Evolutionary conservation across 441 rosid genomes (phyloP), one percentile per base, ranked within the genome.

Genomic region (Cnidoscolus chayamansa): DNA sequence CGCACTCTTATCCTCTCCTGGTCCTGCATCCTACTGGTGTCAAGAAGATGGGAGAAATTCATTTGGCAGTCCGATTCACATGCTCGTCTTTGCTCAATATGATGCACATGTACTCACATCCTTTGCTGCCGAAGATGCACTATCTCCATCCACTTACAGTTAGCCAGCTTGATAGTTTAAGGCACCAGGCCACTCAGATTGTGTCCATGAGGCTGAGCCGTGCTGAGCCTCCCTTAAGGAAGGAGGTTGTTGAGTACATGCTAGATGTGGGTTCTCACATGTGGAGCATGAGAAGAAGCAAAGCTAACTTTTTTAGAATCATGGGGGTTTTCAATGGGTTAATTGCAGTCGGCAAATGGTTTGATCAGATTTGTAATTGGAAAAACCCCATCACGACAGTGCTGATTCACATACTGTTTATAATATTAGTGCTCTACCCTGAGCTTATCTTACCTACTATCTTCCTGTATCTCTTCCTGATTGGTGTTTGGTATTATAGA

Each of bases 251-350:
- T 3, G 99, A 95, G 73, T 95, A 89, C 73, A 95, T 94, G 99
- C 88, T 95, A 25, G 99, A 92, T 72, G 98, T 95, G 7, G 97
- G 94, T 31, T 91, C 97, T 62, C 98, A 92, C 83, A 95, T 95
- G 99, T 92, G 98, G 99, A 92, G 98, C 74, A 92, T 91, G 98
- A 78, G 99, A 76, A 87, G 98, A 84, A 92, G 98, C 92, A 95
- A 95, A 77, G 99, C 98, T 4, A 91, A 92, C 74, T 95, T 92
- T 43, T 92, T 92, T 82, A 86, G 99, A 73, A 92, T 95, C 65
- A 92, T 91, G 97, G 85, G 80, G 37, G 97, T 95, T 63, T 75
- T 95, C 51, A 48, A 92, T 10, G 95, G 98, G 16, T 55, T 95
- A 54, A 90, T 95, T 25, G 94, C 98, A 16, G 89, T 92, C 1